These are phyloP conservation scores for Psilocybe cubensis DNA, from an alignment of 768 basidiomycete genomes.

Conservation along the genomic window DNA sequence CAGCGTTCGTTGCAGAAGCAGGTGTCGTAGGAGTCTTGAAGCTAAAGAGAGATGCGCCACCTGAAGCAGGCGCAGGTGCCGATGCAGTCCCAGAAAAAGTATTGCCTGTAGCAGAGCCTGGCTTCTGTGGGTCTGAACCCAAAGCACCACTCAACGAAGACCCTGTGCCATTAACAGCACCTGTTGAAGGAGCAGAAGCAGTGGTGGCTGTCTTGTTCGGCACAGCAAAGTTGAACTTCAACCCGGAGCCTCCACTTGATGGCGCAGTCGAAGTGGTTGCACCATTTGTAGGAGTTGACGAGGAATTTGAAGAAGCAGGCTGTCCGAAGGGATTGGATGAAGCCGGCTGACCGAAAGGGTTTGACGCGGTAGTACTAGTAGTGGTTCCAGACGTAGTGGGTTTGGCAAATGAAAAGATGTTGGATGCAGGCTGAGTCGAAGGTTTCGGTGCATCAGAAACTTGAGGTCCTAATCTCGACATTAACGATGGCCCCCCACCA, in stretches of 20 bases:
- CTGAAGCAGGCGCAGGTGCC: neutral
- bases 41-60: slow-evolving; percentile 14
- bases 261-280: slow-evolving; percentile 16
- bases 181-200: neutral
- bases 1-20: neutral
- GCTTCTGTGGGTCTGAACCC: slow-evolving; percentile 4
- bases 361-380: neutral
- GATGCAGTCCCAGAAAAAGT: neutral
- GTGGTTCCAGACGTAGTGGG: neutral
- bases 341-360: neutral
- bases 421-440: neutral
- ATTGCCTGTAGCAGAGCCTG: no score
- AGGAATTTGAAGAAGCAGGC: slow-evolving; percentile 2
- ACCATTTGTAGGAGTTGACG: slow-evolving; percentile 8
- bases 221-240: slow-evolving; percentile 19
- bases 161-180: neutral
- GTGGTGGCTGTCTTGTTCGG: slow-evolving; percentile 1
- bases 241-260: neutral
- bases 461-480: slow-evolving; percentile 16
- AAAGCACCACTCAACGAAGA: slow-evolving; percentile 22
- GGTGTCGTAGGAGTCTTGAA: slow-evolving; percentile 18
- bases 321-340: neutral
- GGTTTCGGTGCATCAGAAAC: slow-evolving; percentile 13
- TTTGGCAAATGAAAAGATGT: slow-evolving; percentile 6
- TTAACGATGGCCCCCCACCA: slow-evolving; percentile 3